These are phyloP conservation scores for Metschnikowia santaceciliae DNA, from an alignment of 805 yeast genomes.

Conservation along the genomic window DNA sequence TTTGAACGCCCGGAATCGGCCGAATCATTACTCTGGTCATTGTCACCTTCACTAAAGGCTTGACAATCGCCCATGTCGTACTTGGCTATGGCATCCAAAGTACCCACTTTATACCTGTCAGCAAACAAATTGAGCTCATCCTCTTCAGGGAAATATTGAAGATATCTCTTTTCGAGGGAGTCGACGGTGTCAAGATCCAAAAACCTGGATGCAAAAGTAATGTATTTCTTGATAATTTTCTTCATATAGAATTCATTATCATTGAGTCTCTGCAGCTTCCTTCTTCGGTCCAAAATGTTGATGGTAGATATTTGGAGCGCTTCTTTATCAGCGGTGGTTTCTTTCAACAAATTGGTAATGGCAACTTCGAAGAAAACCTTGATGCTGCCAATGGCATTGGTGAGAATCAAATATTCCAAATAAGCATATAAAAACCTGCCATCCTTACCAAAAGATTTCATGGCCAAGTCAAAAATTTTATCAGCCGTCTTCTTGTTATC, in stretches of 20 bases:
- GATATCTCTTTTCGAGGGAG: slow-evolving; percentile 62
- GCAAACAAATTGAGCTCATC: slow-evolving; percentile 36
- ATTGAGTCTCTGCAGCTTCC: slow-evolving; percentile 15
- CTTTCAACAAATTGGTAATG: slow-evolving; percentile 48
- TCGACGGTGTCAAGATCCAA: slow-evolving; percentile 68
- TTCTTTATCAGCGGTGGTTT: slow-evolving; percentile 22
- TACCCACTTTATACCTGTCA: slow-evolving; percentile 37
- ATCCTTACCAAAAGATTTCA: slow-evolving; percentile 51
- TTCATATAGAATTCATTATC: slow-evolving; percentile 25
- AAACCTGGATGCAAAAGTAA: slow-evolving; percentile 63
- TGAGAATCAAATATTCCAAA: slow-evolving; percentile 63
- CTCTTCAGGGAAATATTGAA: slow-evolving; percentile 61
- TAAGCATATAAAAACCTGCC: slow-evolving; percentile 66
- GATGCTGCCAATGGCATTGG: slow-evolving; percentile 68
- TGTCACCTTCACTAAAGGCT: slow-evolving; percentile 10
- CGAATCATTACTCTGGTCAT: slow-evolving; percentile 13
- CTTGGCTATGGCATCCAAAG: slow-evolving; percentile 33
- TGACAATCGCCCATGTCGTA: slow-evolving; percentile 30
- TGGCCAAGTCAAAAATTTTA: slow-evolving; percentile 75
- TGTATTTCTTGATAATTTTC: slow-evolving; percentile 43
- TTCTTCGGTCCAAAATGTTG: slow-evolving; percentile 14
- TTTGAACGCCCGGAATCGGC: slow-evolving; percentile 9
- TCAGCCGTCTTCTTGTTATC: slow-evolving; percentile 65
- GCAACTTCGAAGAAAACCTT: slow-evolving; percentile 81
- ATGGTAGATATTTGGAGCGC: slow-evolving; percentile 14